Evolutionary conservation across 2,329 filamentous ascomycete genomes (phyloP).

Genomic region (Myriosclerotinia duriaeana): DNA sequence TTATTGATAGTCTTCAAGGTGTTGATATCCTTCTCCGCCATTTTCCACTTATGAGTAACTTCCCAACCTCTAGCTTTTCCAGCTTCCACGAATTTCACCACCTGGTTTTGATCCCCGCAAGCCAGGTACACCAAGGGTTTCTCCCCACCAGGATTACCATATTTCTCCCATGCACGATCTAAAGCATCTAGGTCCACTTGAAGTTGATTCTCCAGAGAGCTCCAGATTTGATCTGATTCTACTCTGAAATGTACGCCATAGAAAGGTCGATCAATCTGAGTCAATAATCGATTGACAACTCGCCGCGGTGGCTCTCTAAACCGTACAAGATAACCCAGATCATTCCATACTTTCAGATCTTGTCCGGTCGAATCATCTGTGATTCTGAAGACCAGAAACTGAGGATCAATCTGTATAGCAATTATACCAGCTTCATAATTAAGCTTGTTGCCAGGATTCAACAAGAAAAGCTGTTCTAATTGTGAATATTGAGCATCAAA

Average conservation of each 20-base stretch:
- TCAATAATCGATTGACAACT: slow-evolving; percentile 35
- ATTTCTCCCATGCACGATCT: slow-evolving; percentile 40
- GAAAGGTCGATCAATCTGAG: slow-evolving; percentile 36
- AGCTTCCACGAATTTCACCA: slow-evolving; percentile 39
- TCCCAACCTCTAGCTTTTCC: slow-evolving; percentile 41
- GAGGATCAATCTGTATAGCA: slow-evolving; percentile 37
- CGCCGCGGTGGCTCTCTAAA: slow-evolving; percentile 38
- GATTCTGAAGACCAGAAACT: slow-evolving; percentile 42
- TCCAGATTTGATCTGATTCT: slow-evolving; percentile 44
- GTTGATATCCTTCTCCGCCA: slow-evolving; percentile 32
- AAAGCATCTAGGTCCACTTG: slow-evolving; percentile 41
- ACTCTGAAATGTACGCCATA: slow-evolving; percentile 44
- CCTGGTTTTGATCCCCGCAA: slow-evolving; percentile 42
- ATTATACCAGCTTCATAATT: slow-evolving; percentile 37
- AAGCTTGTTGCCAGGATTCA: slow-evolving; percentile 23
- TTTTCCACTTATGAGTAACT: slow-evolving; percentile 42
- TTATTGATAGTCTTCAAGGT: slow-evolving; percentile 35
- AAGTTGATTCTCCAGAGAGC: slow-evolving; percentile 41
- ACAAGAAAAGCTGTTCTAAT: slow-evolving; percentile 23
- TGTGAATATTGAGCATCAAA: slow-evolving; percentile 32
- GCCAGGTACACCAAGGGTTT: slow-evolving; percentile 42
- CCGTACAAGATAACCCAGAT: slow-evolving; percentile 40
- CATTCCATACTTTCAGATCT: slow-evolving; percentile 43
- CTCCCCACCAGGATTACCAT: slow-evolving; percentile 27
- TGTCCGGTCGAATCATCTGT: slow-evolving; percentile 43